A percentile compares a stretch with the other conserved stretches of the same genome.
These are phyloP conservation scores for Cymodocea nodosa DNA, from an alignment of 116 monocot species.

Conservation along the genomic window DNA sequence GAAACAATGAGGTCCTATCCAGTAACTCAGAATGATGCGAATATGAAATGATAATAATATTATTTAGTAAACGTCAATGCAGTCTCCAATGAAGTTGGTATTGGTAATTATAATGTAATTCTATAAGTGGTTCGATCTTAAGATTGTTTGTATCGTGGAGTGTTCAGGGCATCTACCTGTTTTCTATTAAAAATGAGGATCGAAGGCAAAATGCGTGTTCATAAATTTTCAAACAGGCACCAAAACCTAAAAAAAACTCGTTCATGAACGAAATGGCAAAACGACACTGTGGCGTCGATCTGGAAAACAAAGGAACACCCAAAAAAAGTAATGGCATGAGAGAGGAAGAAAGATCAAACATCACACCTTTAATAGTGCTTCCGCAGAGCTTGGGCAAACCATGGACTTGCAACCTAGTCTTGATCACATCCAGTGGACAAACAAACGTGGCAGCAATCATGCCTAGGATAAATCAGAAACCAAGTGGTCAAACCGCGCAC, in stretches of 20 bases:
- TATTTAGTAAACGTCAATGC: too few species aligned
- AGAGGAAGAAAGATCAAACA: slow-evolving; percentile 1
- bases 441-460: slow-evolving; percentile 79
- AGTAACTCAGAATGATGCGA: neutral
- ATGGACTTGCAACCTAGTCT: slow-evolving; percentile 90
- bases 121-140: too few species aligned
- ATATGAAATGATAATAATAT: too few species aligned
- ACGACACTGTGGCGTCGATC: neutral
- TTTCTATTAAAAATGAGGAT: too few species aligned
- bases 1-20: neutral
- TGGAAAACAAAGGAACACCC: neutral
- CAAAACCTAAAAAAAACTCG: too few species aligned
- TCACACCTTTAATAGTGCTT: slow-evolving; percentile 33
- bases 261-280: too few species aligned
- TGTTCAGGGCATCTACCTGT: too few species aligned
- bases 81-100: too few species aligned
- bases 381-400: slow-evolving; percentile 27
- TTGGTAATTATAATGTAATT: too few species aligned
- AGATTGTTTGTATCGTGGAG: too few species aligned
- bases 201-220: too few species aligned
- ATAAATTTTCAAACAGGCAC: too few species aligned
- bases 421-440: slow-evolving; percentile 93
- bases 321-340: neutral
- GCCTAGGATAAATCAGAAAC: slow-evolving; percentile 21
- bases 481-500: neutral